Percentiles rank a stretch among this genome's conserved stretches.
phyloP scores from a whole-genome alignment of 441 rosid species.

The Adansonia grandidieri region DNA sequence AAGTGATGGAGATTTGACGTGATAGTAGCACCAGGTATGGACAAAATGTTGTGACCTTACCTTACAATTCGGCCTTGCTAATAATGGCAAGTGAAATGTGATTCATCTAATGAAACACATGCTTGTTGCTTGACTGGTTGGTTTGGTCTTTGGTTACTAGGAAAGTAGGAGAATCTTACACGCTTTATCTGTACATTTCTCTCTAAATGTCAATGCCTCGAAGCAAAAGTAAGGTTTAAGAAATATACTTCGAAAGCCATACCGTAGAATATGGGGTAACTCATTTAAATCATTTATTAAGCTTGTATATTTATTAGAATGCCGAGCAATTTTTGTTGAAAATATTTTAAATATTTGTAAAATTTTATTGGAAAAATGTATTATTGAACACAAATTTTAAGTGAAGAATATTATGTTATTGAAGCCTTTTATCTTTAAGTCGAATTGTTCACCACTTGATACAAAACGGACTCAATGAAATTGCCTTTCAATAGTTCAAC shows the following conservation, averaged over 20 bases:
- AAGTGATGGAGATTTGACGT: neutral
- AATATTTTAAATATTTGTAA: no score
- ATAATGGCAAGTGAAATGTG: neutral
- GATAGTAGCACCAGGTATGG: neutral
- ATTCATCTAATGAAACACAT: neutral
- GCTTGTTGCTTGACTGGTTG: neutral
- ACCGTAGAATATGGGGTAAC: neutral
- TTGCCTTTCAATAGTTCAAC: no score
- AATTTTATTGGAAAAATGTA: no score
- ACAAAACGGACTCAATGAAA: no score
- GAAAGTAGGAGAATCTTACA: neutral
- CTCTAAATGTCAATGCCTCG: neutral
- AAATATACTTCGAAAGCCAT: neutral
- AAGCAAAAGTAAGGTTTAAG: neutral
- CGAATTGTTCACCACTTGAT: no score
- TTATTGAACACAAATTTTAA: no score
- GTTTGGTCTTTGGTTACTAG: neutral
- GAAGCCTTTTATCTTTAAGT: no score
- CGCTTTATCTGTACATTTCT: neutral
- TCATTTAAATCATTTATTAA: no score
- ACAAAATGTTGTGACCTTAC: neutral
- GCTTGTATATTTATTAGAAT: no score
- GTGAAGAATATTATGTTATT: no score
- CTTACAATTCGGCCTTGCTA: neutral
- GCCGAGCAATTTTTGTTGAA: no score